A percentile compares a stretch with the other conserved stretches of the same genome.
Conservation (phyloP, 2,329 filamentous ascomycete genomes). For the Calonectria ilicicola region DNA sequence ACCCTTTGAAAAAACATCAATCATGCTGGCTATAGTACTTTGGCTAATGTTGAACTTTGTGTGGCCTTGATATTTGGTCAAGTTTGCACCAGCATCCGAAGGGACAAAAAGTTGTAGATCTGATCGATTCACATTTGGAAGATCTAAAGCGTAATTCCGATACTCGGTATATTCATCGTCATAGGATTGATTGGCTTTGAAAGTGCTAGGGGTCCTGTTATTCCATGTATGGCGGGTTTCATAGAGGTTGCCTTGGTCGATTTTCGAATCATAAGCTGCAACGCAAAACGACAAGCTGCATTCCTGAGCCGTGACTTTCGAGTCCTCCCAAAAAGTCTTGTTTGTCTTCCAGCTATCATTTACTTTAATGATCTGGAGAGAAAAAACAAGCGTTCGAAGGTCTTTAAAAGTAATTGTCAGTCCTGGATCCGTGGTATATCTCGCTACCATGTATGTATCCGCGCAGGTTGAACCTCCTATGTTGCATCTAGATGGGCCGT, state of each 20-base stretch:
- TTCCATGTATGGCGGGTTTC: slow-evolving; percentile 11
- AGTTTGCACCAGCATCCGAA: neutral
- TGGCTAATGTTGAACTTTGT: slow-evolving; percentile 26
- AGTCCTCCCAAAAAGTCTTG: slow-evolving; percentile 15
- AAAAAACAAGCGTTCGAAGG: slow-evolving; percentile 13
- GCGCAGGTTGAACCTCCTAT: neutral
- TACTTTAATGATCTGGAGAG: slow-evolving; percentile 20
- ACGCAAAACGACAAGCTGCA: slow-evolving; percentile 27
- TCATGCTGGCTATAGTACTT: neutral
- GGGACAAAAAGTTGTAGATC: slow-evolving; percentile 27
- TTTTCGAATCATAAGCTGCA: slow-evolving; percentile 6
- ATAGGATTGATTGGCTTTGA: fast-evolving
- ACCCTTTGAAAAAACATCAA: neutral
- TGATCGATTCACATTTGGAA: neutral
- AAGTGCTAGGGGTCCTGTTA: neutral
- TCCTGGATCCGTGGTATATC: slow-evolving; percentile 16
- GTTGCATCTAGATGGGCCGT: neutral
- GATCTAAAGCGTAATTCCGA: slow-evolving; percentile 10
- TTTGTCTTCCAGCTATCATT: slow-evolving; percentile 8
- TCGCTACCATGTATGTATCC: slow-evolving; percentile 11
- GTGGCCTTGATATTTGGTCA: neutral
- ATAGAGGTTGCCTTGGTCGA: slow-evolving; percentile 9
- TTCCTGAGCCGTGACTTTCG: slow-evolving; percentile 5
- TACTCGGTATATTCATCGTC: neutral
- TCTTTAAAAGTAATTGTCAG: neutral